Evolutionary conservation across 2,329 filamentous ascomycete species (phyloP).

Genomic region (Elsinoe ampelina): DNA sequence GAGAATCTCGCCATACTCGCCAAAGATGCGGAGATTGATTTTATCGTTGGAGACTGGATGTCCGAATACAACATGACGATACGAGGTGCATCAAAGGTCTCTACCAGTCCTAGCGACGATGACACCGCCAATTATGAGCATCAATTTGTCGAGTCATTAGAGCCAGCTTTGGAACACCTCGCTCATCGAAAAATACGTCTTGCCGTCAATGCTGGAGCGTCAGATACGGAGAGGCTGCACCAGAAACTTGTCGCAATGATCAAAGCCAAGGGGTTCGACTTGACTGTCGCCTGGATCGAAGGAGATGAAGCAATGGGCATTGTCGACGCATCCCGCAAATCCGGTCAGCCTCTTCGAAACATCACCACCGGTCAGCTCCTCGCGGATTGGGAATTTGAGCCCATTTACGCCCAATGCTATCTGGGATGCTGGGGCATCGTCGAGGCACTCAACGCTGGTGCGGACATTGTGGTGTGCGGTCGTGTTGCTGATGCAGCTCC

Average conservation of each 20-base stretch:
- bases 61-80: constrained; percentile 30
- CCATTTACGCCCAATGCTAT: constrained; percentile 31
- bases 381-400: constrained; percentile 16
- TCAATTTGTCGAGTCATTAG: constrained; percentile 41
- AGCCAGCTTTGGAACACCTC: constrained; percentile 37
- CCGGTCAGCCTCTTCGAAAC: background rate
- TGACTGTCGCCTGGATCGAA: constrained; percentile 41
- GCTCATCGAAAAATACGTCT: constrained; percentile 44
- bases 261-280: constrained; percentile 27
- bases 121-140: constrained; percentile 22
- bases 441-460: constrained; percentile 32
- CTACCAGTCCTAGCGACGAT: too few species aligned
- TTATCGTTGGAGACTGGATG: constrained; percentile 47
- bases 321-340: background rate
- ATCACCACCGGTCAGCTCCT: constrained; percentile 5
- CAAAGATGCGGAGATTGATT: constrained; percentile 29
- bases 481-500: constrained; percentile 37
- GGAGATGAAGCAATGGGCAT: constrained; percentile 33
- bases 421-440: constrained; percentile 37
- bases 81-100: constrained; percentile 23
- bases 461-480: constrained; percentile 38
- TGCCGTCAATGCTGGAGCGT: constrained; percentile 48
- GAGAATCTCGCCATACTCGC: background rate
- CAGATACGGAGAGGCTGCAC: constrained; percentile 46
- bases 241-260: constrained; percentile 34